Evolutionary conservation across 2,329 filamentous ascomycete species (phyloP).

Genomic region (Penicillium oxalicum): DNA sequence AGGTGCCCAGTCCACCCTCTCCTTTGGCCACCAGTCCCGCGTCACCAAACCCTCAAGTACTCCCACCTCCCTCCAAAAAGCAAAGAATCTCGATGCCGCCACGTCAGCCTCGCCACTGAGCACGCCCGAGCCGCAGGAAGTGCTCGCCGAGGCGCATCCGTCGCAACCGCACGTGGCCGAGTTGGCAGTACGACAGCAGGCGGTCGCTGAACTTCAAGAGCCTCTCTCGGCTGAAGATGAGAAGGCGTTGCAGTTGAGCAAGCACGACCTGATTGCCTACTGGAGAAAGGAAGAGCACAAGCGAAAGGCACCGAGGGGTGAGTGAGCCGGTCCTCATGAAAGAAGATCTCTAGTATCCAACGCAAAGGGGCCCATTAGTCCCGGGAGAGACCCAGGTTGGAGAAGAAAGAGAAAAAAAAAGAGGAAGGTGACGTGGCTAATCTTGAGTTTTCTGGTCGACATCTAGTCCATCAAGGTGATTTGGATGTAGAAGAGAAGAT

Average conservation of each 20-base stretch:
- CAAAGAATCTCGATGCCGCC: constrained; percentile 29
- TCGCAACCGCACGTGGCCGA: constrained; percentile 32
- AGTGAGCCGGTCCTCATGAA: constrained; percentile 6
- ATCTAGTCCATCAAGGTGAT: constrained; percentile 66
- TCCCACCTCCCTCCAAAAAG: constrained; percentile 27
- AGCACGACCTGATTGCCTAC: constrained; percentile 67
- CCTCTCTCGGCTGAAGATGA: constrained; percentile 31
- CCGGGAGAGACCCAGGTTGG: too few relatives aligned
- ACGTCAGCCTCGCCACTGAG: constrained; percentile 28
- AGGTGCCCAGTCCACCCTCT: constrained; percentile 53
- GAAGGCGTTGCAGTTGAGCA: constrained; percentile 58
- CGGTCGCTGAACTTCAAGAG: constrained; percentile 39
- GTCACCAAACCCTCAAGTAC: constrained; percentile 52
- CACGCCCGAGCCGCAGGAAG: constrained; percentile 24
- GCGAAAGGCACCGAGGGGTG: constrained; percentile 57
- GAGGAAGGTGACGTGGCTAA: background rate
- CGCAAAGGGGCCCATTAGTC: background rate
- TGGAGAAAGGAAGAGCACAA: constrained; percentile 68
- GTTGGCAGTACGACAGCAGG: constrained; percentile 42
- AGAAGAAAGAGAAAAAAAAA: background rate
- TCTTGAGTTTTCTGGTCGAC: background rate
- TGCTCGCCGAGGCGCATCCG: constrained; percentile 19
- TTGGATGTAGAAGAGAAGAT: constrained; percentile 75
- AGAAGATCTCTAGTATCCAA: too few relatives aligned
- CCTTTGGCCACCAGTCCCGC: constrained; percentile 53